A percentile compares a stretch with the other conserved stretches of the same genome.
phyloP scores from a whole-genome alignment of 257 asterid species.

The Echites panduratus region DNA sequence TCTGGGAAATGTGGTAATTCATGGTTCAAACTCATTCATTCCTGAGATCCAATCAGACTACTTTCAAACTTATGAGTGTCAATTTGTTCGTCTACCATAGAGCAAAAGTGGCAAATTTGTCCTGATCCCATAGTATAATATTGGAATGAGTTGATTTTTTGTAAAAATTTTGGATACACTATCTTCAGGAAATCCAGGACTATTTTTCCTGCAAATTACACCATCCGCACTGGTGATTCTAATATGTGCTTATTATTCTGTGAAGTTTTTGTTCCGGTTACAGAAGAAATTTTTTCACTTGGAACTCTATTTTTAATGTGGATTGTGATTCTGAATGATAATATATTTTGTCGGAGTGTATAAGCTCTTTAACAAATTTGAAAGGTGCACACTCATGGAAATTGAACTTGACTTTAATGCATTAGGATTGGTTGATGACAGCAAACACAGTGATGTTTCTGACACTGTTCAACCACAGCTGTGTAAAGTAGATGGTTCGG shows the following conservation, averaged over 20 bases:
- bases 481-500: slow-evolving; percentile 2
- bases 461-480: slow-evolving; percentile 19
- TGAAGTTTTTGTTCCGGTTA: background rate
- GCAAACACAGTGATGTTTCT: slow-evolving; percentile 21
- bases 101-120: background rate
- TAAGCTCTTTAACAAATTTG: background rate
- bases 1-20: background rate
- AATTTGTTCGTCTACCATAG: background rate
- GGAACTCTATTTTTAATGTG: background rate
- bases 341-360: background rate
- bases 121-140: background rate
- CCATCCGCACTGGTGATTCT: background rate
- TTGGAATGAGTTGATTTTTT: background rate
- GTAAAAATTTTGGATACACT: background rate
- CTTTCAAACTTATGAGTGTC: background rate
- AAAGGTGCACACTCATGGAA: background rate
- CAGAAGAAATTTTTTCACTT: background rate
- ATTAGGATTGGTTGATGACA: slow-evolving; percentile 26
- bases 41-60: background rate
- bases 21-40: background rate
- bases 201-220: background rate
- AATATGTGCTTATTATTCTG: background rate
- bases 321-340: background rate
- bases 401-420: slow-evolving; percentile 1
- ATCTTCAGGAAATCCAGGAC: background rate